phyloP scores from a whole-genome alignment of 1,139 yeast genomes.

The Blastobotrys illinoisensis region DNA sequence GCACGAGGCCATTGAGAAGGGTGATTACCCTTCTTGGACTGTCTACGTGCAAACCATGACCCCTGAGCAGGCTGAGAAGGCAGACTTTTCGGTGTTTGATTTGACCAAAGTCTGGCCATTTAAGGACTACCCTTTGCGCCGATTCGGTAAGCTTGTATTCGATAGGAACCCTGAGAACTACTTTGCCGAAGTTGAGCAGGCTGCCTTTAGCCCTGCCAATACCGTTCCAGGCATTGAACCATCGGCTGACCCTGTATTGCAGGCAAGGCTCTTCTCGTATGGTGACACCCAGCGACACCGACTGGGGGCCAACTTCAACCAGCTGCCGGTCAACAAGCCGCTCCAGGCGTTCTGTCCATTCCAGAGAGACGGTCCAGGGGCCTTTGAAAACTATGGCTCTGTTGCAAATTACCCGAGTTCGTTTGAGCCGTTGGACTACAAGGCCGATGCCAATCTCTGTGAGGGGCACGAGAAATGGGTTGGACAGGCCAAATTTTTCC shows the following conservation, averaged over 20 bases:
- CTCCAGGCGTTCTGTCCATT: constrained; percentile 30
- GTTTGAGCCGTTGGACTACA: constrained; percentile 46
- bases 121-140: constrained; percentile 63
- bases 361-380: constrained; percentile 82
- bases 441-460: constrained; percentile 34
- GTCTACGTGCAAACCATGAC: constrained; percentile 66
- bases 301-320: constrained; percentile 60
- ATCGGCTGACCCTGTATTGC: constrained; percentile 79
- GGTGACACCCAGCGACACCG: constrained; percentile 71
- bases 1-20: constrained; percentile 50
- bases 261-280: constrained; percentile 74
- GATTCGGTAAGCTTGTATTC: constrained; percentile 60
- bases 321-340: constrained; percentile 62
- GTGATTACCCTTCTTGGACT: constrained; percentile 58
- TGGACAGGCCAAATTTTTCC: constrained; percentile 83
- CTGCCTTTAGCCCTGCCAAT: constrained; percentile 75
- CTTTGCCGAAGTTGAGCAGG: constrained; percentile 74
- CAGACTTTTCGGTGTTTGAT: constrained; percentile 49
- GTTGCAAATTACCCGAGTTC: constrained; percentile 58
- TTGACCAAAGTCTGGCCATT: constrained; percentile 77
- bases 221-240: constrained; percentile 78
- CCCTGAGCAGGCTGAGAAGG: constrained; percentile 55
- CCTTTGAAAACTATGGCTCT: constrained; percentile 72
- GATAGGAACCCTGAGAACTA: constrained; percentile 68
- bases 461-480: constrained; percentile 77